Conservation (phyloP, 2,329 filamentous ascomycete genomes). For the Xylariomycetidae sp. region DNA sequence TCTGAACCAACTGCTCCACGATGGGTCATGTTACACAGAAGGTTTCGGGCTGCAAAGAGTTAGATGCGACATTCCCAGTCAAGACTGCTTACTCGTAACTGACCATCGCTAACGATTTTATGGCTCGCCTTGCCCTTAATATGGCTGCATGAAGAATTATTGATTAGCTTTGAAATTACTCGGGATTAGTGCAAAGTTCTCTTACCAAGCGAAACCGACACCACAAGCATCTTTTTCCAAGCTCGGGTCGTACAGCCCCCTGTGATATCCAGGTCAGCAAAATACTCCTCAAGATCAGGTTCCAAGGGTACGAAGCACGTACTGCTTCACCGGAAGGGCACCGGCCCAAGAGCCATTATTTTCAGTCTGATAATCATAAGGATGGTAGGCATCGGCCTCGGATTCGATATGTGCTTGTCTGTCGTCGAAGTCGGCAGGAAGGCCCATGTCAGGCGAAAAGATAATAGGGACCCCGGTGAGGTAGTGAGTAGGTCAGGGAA, state of each 20-base stretch:
- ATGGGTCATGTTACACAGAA: conserved; percentile 99
- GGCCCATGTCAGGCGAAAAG: conserved; percentile 65
- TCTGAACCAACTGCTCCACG: conserved; percentile 96
- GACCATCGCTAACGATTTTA: conserved; percentile 98
- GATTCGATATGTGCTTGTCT: conserved; percentile 59
- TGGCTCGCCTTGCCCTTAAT: conserved; percentile 97
- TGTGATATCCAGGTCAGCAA: conserved; percentile 18
- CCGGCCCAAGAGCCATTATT: conserved; percentile 89
- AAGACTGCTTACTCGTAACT: conserved; percentile 28
- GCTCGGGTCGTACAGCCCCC: conserved; percentile 89
- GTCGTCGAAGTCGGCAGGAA: conserved; percentile 63
- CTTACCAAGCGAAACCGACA: conserved; percentile 95
- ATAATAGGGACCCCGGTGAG: conserved; percentile 10
- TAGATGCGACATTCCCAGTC: conserved; percentile 17
- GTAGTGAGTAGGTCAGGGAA: conserved; percentile 7
- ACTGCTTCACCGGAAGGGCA: conserved; percentile 92
- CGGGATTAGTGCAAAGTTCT: neutral
- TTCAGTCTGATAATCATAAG: conserved; percentile 83
- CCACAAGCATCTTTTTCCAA: conserved; percentile 99
- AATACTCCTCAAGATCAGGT: too few species aligned
- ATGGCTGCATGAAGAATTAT: conserved; percentile 53
- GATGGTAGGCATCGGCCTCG: conserved; percentile 56
- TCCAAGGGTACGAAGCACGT: too few species aligned
- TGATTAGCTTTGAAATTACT: conserved; percentile 8
- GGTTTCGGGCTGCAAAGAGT: conserved; percentile 65